Percentiles rank a stretch among this genome's conserved stretches.
Evolutionary conservation across 192 early-diverging fungal species (phyloP).

Genomic region (Backusella tarrabulga): DNA sequence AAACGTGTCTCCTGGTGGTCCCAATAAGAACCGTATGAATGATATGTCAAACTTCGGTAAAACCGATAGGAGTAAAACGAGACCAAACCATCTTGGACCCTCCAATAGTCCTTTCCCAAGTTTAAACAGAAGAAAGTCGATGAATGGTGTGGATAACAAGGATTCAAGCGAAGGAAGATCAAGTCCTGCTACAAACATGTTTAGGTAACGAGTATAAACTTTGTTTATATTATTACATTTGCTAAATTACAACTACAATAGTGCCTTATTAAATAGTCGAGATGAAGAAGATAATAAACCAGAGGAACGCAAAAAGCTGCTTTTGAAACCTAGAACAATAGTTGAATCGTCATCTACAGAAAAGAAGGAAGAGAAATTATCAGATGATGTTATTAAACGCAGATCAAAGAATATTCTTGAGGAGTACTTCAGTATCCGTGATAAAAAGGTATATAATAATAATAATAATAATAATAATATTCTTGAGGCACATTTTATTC

Average conservation of each 20-base stretch:
- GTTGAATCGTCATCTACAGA: not conserved
- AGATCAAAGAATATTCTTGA: slow-evolving; percentile 35
- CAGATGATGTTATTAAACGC: slow-evolving; percentile 21
- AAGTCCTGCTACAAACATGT: slow-evolving; percentile 31
- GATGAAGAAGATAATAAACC: slow-evolving; percentile 17
- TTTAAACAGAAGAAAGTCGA: slow-evolving; percentile 13
- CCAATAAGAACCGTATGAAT: slow-evolving; percentile 22
- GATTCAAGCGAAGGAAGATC: slow-evolving; percentile 8
- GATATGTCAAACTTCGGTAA: slow-evolving; percentile 79
- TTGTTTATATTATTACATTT: not conserved
- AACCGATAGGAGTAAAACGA: slow-evolving; percentile 53
- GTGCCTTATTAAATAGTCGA: slow-evolving; percentile 10
- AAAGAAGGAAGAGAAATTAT: not conserved
- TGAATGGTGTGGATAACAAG: slow-evolving; percentile 21
- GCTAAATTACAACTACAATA: not conserved
- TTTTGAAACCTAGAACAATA: not conserved
- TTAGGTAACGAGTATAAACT: slow-evolving; percentile 16
- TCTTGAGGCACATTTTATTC: not conserved
- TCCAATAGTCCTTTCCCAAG: slow-evolving; percentile 25
- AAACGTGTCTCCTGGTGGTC: slow-evolving; percentile 39
- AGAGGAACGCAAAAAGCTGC: slow-evolving; percentile 10
- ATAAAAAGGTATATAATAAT: slow-evolving; percentile 25
- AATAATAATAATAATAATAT: not conserved
- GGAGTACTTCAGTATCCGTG: slow-evolving; percentile 34
- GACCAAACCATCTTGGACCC: slow-evolving; percentile 55